phyloP scores from a whole-genome alignment of 2,329 filamentous ascomycete genomes.

The Fusarium keratoplasticum region DNA sequence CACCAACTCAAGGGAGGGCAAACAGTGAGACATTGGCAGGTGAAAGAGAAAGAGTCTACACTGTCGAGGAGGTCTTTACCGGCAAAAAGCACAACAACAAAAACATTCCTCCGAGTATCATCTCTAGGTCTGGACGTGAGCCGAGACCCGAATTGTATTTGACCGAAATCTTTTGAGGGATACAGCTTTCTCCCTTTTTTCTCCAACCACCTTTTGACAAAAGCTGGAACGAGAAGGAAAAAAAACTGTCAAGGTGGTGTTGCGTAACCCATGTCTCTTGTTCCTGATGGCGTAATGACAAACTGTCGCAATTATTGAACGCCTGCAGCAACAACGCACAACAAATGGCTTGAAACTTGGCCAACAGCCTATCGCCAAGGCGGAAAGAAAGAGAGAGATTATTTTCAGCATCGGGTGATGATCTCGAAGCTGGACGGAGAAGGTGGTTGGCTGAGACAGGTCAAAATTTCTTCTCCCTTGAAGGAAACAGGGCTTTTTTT shows the following conservation, averaged over 20 bases:
- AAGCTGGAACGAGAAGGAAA: background rate
- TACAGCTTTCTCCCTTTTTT: background rate
- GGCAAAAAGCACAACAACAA: background rate
- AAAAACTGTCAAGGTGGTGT: background rate
- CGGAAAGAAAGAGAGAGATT: background rate
- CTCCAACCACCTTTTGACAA: background rate
- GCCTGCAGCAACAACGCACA: background rate
- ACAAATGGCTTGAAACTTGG: background rate
- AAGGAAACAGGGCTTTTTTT: background rate
- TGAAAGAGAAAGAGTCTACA: background rate
- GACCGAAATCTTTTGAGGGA: background rate
- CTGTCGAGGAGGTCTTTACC: background rate
- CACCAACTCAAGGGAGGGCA: constrained; percentile 26
- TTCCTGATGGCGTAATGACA: background rate
- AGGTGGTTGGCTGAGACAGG: background rate
- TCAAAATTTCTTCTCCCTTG: background rate
- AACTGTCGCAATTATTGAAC: background rate
- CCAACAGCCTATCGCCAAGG: background rate
- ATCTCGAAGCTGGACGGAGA: background rate
- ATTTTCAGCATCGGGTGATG: background rate
- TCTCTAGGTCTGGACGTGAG: background rate
- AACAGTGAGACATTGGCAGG: background rate
- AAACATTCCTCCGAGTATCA: background rate
- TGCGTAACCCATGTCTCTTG: background rate
- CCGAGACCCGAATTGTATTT: background rate